phyloP scores from a whole-genome alignment of 306 rosid genomes.

The Vigna trinervia region DNA sequence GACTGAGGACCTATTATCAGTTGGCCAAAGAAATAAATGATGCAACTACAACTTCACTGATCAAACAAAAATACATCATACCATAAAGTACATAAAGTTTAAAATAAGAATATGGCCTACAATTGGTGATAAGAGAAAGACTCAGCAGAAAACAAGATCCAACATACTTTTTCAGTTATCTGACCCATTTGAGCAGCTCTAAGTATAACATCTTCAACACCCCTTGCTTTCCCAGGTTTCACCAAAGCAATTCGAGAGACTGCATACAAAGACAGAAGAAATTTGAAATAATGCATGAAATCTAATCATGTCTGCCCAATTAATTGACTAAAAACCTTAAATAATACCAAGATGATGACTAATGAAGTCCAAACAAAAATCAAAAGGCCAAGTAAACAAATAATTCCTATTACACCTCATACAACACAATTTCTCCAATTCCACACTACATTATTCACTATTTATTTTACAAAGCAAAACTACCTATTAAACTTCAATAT shows the following conservation, averaged over 20 bases:
- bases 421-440: neutral
- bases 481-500: constrained; percentile 19
- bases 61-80: neutral
- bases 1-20: constrained; percentile 21
- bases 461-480: constrained; percentile 1
- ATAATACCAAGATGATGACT: neutral
- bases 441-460: neutral
- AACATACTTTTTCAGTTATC: constrained; percentile 78
- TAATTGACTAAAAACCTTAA: neutral
- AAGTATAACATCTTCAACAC: constrained; percentile 94
- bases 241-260: constrained; percentile 96
- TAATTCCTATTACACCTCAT: neutral
- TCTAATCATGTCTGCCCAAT: neutral
- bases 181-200: constrained; percentile 98
- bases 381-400: neutral
- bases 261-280: constrained; percentile 35
- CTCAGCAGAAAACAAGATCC: constrained; percentile 30
- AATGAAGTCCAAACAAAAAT: neutral
- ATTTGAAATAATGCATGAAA: constrained; percentile 4
- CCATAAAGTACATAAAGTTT: neutral
- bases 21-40: constrained; percentile 18
- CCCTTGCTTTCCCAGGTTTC: constrained; percentile 97
- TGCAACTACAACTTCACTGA: neutral
- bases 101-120: constrained; percentile 3
- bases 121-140: constrained; percentile 26